Evolutionary conservation across 1,139 yeast genomes (phyloP), one percentile per base, ranked within the genome.

Genomic region (Debaryomycetaceae sp.): DNA sequence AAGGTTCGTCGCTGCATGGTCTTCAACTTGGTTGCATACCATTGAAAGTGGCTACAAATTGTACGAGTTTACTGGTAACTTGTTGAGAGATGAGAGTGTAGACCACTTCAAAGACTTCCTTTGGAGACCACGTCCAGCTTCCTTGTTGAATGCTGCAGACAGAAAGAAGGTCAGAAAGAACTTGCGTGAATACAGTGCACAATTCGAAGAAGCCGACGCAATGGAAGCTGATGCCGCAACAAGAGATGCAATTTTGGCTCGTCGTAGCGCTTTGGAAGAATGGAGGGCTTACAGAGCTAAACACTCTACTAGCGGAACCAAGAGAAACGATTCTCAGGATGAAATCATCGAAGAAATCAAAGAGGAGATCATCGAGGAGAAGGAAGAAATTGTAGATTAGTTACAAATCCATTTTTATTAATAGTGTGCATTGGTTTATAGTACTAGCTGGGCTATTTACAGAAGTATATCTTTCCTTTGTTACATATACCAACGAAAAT

Each of bases 121-220:
- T 50, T 95, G 99, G 99, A 87, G 99, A 76, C 98, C 99, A 56
- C 84, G 99, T 70, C 99, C 99, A 42, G 82, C 80, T 20, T 77
- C 91, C 5, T 69, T 84, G 51, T 80, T 95, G 62, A 73, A 84
- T 49, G 82, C 84, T 58, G 84, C 83, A 54, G 96, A 89, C 63
- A 80, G 81, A 75, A 88, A 89, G 85, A 85, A 85, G 77, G 90
- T 93, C 52, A 81, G 90, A 73, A 86, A 88, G 84, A 85, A 87
- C 71, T 75, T 93, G 73, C 83, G 86, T 65, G 93, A 87, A 66
- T 89, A 87, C 78, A 78, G 91, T 57, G 93, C 95, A 37, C 91
- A 88, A 68, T 95, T 91, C 70, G 98, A 93, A 57, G 97, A 91
- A 70, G 76, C 80, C 53, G 99, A 95, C 72, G 95, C 95, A 43